phyloP scores from a whole-genome alignment of 176 grass and related monocot species.

The Phoenix dactylifera region DNA sequence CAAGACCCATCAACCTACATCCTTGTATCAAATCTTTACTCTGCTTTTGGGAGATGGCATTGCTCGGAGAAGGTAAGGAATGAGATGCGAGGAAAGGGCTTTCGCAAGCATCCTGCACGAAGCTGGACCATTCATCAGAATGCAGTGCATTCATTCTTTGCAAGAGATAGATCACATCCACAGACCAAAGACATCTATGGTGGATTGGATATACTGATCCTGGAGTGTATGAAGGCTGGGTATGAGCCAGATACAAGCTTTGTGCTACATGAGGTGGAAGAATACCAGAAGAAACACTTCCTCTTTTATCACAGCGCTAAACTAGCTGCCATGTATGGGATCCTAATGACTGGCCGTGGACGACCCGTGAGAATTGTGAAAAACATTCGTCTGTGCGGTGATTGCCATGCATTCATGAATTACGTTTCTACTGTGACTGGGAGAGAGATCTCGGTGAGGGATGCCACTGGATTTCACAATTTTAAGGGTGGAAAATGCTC shows the following conservation, averaged over 20 bases:
- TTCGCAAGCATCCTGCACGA: constrained; percentile 43
- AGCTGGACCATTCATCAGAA: constrained; percentile 55
- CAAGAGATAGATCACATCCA: constrained; percentile 48
- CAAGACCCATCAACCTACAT: constrained; percentile 44
- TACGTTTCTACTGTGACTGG: constrained; percentile 32
- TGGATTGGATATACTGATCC: constrained; percentile 51
- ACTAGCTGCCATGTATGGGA: constrained; percentile 48
- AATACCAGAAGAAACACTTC: constrained; percentile 70
- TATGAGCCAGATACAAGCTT: constrained; percentile 59
- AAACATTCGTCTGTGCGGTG: constrained; percentile 59
- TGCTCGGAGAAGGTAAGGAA: constrained; percentile 45
- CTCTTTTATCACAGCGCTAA: constrained; percentile 67
- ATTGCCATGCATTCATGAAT: constrained; percentile 65
- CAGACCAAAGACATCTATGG: constrained; percentile 58
- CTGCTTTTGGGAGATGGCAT: constrained; percentile 53
- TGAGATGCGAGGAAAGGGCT: constrained; percentile 48
- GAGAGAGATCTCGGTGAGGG: constrained; percentile 42
- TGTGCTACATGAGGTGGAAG: constrained; percentile 61
- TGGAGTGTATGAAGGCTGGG: constrained; percentile 55
- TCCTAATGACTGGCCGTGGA: constrained; percentile 29
- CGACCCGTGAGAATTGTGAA: constrained; percentile 33
- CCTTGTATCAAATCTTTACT: constrained; percentile 48
- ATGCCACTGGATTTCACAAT: constrained; percentile 49
- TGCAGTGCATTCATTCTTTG: constrained; percentile 43
- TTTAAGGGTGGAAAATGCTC: constrained; percentile 45